A percentile compares a stretch with the other conserved stretches of the same genome.
Evolutionary conservation across 2,329 filamentous ascomycete genomes (phyloP).

Genomic region (Gremmenia infestans): DNA sequence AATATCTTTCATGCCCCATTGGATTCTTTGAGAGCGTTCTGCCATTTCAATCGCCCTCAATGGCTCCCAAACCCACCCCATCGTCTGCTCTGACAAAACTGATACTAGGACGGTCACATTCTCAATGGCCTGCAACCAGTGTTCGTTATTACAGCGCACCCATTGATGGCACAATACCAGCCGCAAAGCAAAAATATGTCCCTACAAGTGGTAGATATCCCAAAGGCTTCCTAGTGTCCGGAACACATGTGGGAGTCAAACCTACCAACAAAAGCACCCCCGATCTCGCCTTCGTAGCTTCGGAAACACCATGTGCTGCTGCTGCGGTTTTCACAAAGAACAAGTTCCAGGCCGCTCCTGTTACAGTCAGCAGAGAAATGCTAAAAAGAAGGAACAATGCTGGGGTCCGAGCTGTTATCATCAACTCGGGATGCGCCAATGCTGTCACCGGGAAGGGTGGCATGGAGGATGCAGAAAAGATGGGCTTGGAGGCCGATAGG

Average conservation of each 20-base stretch:
- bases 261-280: conserved; percentile 85
- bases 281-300: conserved; percentile 83
- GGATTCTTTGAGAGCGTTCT: not conserved
- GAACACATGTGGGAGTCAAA: conserved; percentile 90
- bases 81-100: conserved; percentile 21
- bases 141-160: conserved; percentile 54
- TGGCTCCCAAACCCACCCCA: conserved; percentile 26
- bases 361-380: conserved; percentile 75
- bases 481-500: conserved; percentile 74
- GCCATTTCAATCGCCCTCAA: conserved; percentile 12
- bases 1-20: not conserved
- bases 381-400: conserved; percentile 60
- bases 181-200: conserved; percentile 84
- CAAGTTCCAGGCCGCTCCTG: conserved; percentile 94
- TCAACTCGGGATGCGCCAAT: conserved; percentile 96
- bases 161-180: conserved; percentile 56
- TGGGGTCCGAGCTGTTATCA: conserved; percentile 74
- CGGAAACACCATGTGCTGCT: conserved; percentile 77
- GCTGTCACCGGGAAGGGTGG: conserved; percentile 91
- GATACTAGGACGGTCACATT: conserved; percentile 18
- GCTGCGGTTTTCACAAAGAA: conserved; percentile 97
- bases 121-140: conserved; percentile 14
- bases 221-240: conserved; percentile 80
- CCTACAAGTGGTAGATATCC: conserved; percentile 83
- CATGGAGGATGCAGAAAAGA: conserved; percentile 78